Percentiles rank a stretch among this genome's conserved stretches.
Conservation (phyloP, 2,329 filamentous ascomycete genomes). For the Claviceps sp. region DNA sequence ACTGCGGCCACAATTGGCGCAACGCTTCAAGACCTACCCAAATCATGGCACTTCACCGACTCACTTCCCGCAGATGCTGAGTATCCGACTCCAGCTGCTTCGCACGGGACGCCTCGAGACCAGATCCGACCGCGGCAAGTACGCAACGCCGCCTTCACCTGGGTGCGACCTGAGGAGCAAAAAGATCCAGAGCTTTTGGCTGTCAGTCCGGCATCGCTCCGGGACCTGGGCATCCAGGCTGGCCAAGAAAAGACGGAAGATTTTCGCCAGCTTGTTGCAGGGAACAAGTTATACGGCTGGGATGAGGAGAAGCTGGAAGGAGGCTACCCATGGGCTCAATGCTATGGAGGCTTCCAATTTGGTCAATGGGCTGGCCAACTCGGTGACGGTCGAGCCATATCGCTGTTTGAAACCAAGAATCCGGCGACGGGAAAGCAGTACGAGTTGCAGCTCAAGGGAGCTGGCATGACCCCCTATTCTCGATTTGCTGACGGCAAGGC, state of each 20-base stretch:
- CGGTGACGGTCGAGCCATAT: conserved; percentile 88
- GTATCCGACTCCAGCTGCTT: conserved; percentile 69
- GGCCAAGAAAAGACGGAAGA: conserved; percentile 57
- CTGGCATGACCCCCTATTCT: conserved; percentile 85
- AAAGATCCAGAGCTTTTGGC: conserved; percentile 66
- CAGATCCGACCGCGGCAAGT: conserved; percentile 71
- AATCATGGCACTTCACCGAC: conserved; percentile 52
- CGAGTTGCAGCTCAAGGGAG: conserved; percentile 89
- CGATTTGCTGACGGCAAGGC: conserved; percentile 94
- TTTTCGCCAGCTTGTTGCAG: conserved; percentile 66
- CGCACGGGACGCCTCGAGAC: conserved; percentile 67
- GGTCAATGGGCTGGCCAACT: conserved; percentile 93
- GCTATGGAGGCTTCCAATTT: conserved; percentile 74
- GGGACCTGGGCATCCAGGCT: conserved; percentile 61
- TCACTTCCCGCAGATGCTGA: conserved; percentile 60
- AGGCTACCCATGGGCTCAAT: conserved; percentile 95
- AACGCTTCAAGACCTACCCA: conserved; percentile 43
- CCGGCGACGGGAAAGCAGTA: conserved; percentile 58
- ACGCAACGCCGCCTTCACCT: conserved; percentile 75
- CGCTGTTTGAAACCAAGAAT: conserved; percentile 80
- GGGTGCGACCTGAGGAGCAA: conserved; percentile 66
- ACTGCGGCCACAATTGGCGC: conserved; percentile 17
- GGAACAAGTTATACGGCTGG: conserved; percentile 73
- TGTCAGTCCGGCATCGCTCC: conserved; percentile 65
- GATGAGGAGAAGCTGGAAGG: conserved; percentile 50